Evolutionary conservation across 2,329 filamentous ascomycete genomes (phyloP), one percentile per base, ranked within the genome.

Genomic region (Alternaria rosae): DNA sequence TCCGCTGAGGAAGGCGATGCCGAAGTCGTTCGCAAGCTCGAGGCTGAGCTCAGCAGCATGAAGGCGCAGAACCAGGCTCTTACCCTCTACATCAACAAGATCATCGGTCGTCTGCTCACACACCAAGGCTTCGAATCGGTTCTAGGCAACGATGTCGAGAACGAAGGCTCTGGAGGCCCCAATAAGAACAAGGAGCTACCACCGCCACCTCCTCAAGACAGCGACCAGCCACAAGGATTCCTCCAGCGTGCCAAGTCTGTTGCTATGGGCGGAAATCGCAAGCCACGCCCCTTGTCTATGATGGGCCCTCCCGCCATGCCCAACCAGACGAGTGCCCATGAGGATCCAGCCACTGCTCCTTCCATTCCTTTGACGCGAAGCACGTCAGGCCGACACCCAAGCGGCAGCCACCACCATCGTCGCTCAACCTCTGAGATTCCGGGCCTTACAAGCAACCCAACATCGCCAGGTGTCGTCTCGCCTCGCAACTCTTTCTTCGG

Each of bases 41-140:
- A 97, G 77, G 81, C 85, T 11, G 94, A 98, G 72, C 80, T 95
- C 69, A 93, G 91, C 79, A 85, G 87, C 9, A 84, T 92, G 71
- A 94, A 92, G 82, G 94, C 97, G 78, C 91, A 97, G 83, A 98
- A 99, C 85, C 98, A 98, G 84, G 95, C 95, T 28, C 85, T 99
- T 71, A 97, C 93, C 23, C 85, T 98, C 68, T 99, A 99, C 83
- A 97, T 99, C 84, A 97, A 98, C 87, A 97, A 95, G 83, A 98
- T 99, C 79, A 97, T 99, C 78, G 95, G 95, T 79, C 91, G 95
- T 59, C 88, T 99, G 45, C 86, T 99, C 65, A 92, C 97, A 76
- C 92, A 97, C 80, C 92, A 97, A 74, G 94, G 97, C 70, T 98
- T 97, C 70, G 94, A 99, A 81, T 89, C 92, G 65, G 97, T 98